phyloP scores from a whole-genome alignment of 176 grass and related monocot species.

The Rhipidocladum racemiflorum region DNA sequence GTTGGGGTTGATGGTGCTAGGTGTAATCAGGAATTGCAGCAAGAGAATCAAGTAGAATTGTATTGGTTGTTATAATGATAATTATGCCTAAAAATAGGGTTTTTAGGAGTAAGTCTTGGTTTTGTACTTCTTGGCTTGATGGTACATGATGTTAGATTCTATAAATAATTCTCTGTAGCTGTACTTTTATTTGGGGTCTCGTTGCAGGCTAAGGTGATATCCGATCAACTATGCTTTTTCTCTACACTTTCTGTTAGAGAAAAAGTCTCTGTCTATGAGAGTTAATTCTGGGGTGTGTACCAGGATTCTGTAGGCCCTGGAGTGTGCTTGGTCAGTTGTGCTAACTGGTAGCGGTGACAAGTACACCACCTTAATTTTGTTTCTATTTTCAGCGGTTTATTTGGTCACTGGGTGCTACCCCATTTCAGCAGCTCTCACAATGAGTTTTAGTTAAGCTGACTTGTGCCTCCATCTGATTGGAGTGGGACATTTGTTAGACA shows the following conservation, averaged over 20 bases:
- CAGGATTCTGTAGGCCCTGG: constrained; percentile 38
- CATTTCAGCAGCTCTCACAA: not conserved
- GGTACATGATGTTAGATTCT: constrained; percentile 1
- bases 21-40: constrained; percentile 5
- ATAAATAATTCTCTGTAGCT: not conserved
- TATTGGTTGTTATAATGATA: not conserved
- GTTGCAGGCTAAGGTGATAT: not conserved
- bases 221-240: not conserved
- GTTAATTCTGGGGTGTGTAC: not conserved
- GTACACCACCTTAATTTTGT: constrained; percentile 8
- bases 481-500: not conserved
- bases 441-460: constrained; percentile 18
- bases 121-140: constrained; percentile 11
- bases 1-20: not conserved
- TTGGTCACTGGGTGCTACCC: not conserved
- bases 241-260: constrained; percentile 2
- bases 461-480: constrained; percentile 17
- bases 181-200: not conserved
- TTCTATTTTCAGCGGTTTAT: constrained; percentile 41
- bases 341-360: constrained; percentile 10
- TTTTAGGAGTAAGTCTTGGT: not conserved
- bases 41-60: not conserved
- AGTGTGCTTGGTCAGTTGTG: constrained; percentile 23
- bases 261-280: not conserved
- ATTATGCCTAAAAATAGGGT: not conserved